A percentile compares a stretch with the other conserved stretches of the same genome.
These are phyloP conservation scores for Cystobasidium onofrii DNA, from an alignment of 768 basidiomycete genomes.

Conservation along the genomic window DNA sequence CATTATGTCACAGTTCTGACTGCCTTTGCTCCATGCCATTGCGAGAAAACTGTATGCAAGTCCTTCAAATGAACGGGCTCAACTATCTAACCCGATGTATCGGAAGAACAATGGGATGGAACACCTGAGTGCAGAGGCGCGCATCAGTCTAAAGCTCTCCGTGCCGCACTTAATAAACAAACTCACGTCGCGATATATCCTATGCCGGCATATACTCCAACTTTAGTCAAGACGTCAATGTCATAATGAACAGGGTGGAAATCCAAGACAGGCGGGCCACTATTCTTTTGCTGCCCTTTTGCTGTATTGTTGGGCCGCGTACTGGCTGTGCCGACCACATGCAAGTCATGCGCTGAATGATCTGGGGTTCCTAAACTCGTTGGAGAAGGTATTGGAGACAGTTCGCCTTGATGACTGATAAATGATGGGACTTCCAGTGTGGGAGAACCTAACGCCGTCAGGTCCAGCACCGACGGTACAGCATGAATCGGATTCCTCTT, in stretches of 20 bases:
- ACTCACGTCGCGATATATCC: slow-evolving; percentile 46
- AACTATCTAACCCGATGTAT: not conserved
- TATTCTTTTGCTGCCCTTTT: not conserved
- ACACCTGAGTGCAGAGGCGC: not conserved
- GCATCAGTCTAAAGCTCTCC: not conserved
- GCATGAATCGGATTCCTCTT: slow-evolving; percentile 51
- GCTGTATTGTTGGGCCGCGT: not conserved
- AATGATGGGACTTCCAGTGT: not conserved
- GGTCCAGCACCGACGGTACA: slow-evolving; percentile 77
- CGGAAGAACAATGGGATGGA: not conserved
- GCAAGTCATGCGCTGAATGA: not conserved
- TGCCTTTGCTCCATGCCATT: no score
- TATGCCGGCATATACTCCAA: slow-evolving; percentile 61
- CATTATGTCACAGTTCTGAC: not conserved
- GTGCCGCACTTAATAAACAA: not conserved
- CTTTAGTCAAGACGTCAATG: slow-evolving; percentile 54
- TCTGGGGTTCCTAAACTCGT: not conserved
- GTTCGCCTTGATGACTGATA: not conserved
- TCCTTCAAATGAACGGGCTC: not conserved
- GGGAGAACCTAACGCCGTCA: slow-evolving; percentile 48
- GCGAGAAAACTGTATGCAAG: no score
- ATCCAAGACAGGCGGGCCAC: slow-evolving; percentile 44
- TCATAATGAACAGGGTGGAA: slow-evolving; percentile 56
- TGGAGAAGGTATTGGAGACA: not conserved
- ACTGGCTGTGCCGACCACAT: not conserved